Base-by-base conservation (phyloP, 257 asterid species). In the Striga asiatica region DNA sequence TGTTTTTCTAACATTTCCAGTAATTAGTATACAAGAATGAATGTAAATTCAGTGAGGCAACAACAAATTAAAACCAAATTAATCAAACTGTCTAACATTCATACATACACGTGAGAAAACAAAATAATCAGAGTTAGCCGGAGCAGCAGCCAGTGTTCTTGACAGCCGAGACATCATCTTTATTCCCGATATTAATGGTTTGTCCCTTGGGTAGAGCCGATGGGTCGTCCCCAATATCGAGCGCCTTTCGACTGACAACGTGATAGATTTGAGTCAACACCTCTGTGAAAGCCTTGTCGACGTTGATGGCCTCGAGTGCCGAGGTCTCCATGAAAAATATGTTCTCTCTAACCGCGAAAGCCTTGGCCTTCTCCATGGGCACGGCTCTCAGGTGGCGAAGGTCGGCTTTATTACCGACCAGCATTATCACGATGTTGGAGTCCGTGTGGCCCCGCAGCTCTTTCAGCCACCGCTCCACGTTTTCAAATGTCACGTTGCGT, bases 381-480 rank as follows among this genome's bases (percentile, higher is more conserved):
- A 82, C 86, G 2, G 94, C 91, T 5, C 91, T 60, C n/a, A 80
- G 76, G 71, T 86, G 94, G 7, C 94, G 94, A 0, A 86, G 91
- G 47, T 83, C 96, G 0, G 94, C 92, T 66, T 86, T 86, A 70
- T 86, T 86, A 11, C 94, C 96, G 0, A 86, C 94, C 0, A 86
- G 84, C 96, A 86, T 81, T 31, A 83, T 75, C 57, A 86, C 92
- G 1, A 86, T 81, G 81, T 86, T 83, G 0, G 61, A 59, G 34
- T 86, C 94, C 14, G 94, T 86, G 71, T 83, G 94, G n/a, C 89
- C 91, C 3, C 91, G 74, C 1, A 86, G 95, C 79, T 86, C 95
- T 62, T 76, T 82, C 8, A 82, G 80, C 91, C 95, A 86, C 70
- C 95, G 74, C 48, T 72, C 91, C 2, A 83, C 88, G 51, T 83